Base-by-base conservation (phyloP, 2,329 filamentous ascomycete genomes). In the Colletotrichum limetticola region DNA sequence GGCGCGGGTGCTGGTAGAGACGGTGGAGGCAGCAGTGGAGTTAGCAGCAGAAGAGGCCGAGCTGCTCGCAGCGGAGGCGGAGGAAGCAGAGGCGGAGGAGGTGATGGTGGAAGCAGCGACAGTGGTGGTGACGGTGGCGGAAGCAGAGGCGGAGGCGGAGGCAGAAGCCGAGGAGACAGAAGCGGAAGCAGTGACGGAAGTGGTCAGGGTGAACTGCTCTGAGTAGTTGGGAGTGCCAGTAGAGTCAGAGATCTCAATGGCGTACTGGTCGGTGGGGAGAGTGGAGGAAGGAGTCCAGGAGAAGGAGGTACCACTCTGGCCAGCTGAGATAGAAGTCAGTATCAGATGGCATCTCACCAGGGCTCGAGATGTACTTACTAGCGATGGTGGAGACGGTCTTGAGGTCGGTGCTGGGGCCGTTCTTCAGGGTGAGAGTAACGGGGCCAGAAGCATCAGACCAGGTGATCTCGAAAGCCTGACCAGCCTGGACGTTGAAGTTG, bases 171-270 rank as follows among this genome's bases (percentile, higher is more conserved):
- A 64, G 57, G 71, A 60, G 42, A 63, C 66, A 7, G 73, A 65
- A 22, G 70, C 66, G 28, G 75, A 62, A 55, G 73, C 71, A 37
- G 76, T 55, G 76, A 76, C 76, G 28, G 64, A 76, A 75, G 67
- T 77, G 26, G 74, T 78, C 62, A 85, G 75, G 8, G 74, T 16
- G 78, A 86, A 88, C 78, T 80, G 80, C 14, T 71, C 5, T 76
- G 83, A 85, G 83, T 85, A 88, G 85, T 88, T 88, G 78, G 78
- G 74, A 14, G 79, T 78, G 28, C 63, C 75, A 37, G 76, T 77
- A 26, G 76, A 77, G 75, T 88, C 85, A 32, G 67, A 74, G 76
- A 88, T 86, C 79, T 83, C 79, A 75, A 88, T 81, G 74, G 86
- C 85, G 76, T 88, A 88, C 37, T 76, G 77, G 78, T 80, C 86